Evolutionary conservation across 78 protist genomes (phyloP).

Genomic region (Dictyostelium intermedium): DNA sequence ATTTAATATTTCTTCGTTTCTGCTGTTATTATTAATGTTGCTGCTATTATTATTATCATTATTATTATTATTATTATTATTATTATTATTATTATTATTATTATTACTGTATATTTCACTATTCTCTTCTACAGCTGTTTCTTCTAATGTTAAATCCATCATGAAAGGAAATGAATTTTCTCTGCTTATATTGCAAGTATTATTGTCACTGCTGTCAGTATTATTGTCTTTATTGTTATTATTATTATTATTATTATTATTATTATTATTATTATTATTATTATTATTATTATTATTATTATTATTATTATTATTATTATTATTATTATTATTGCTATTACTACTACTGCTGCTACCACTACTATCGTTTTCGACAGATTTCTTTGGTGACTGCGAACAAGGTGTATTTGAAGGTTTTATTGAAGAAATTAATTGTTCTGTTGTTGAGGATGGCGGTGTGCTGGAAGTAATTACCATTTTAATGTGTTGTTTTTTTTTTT

Average conservation of each 20-base stretch:
- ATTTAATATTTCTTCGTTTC: not conserved
- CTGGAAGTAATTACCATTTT: not conserved
- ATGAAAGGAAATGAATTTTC: conserved; percentile 11
- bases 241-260: not conserved
- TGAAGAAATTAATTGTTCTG: not conserved
- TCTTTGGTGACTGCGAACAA: not conserved
- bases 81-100: not conserved
- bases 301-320: not conserved
- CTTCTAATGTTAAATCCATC: conserved; percentile 21
- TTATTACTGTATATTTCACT: not conserved
- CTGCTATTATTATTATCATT: not conserved
- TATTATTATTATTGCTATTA: not conserved
- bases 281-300: not conserved
- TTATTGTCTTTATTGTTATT: not conserved
- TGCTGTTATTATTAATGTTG: not conserved
- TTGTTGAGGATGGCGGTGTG: not conserved
- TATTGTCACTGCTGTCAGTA: not conserved
- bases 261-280: not conserved
- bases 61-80: not conserved
- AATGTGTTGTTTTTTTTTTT: not conserved
- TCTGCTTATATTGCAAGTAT: not conserved
- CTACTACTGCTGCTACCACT: not conserved
- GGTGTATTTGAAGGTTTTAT: not conserved
- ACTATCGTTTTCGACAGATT: not conserved
- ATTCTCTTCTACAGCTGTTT: not conserved